These are phyloP conservation scores for Spizellomyces sp. DNA, from an alignment of 192 early-diverging fungal species.

Conservation along the genomic window DNA sequence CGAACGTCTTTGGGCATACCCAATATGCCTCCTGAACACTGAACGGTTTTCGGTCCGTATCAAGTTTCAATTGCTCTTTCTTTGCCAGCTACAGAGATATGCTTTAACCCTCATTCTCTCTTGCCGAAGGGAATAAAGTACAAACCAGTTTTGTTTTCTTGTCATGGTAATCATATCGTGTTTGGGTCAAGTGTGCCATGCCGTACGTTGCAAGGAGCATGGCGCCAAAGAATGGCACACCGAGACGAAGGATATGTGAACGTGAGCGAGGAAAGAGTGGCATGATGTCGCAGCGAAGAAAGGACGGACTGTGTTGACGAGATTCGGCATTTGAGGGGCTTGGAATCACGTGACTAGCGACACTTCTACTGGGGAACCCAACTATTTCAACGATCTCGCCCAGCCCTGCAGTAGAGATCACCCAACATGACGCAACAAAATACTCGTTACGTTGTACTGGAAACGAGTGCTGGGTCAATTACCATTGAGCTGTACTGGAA, in stretches of 20 bases:
- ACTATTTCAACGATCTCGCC: no score
- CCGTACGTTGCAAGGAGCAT: slow-evolving; percentile 73
- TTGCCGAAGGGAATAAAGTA: neutral
- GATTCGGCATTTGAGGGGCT: neutral
- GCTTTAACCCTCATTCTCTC: neutral
- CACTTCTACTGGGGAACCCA: no score
- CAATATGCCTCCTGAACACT: slow-evolving; percentile 46
- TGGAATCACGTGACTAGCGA: neutral
- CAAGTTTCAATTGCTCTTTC: slow-evolving; percentile 38
- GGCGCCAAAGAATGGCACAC: slow-evolving; percentile 46
- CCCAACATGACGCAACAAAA: slow-evolving; percentile 2
- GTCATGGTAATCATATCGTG: slow-evolving; percentile 77
- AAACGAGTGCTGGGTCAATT: slow-evolving; percentile 58
- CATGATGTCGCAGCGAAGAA: neutral
- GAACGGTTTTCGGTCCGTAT: slow-evolving; percentile 24
- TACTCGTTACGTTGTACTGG: slow-evolving; percentile 33
- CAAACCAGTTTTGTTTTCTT: slow-evolving; percentile 51
- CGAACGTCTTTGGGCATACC: slow-evolving; percentile 14
- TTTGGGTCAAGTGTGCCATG: slow-evolving; percentile 71
- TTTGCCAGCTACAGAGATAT: slow-evolving; percentile 31
- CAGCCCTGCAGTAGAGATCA: neutral
- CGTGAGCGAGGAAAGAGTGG: neutral
- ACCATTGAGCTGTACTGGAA: slow-evolving; percentile 84
- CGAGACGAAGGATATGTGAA: slow-evolving; percentile 34
- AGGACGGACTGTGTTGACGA: neutral